A percentile compares a stretch with the other conserved stretches of the same genome.
Evolutionary conservation across 2,329 filamentous ascomycete species (phyloP).

Genomic region (Penicillium sp.): DNA sequence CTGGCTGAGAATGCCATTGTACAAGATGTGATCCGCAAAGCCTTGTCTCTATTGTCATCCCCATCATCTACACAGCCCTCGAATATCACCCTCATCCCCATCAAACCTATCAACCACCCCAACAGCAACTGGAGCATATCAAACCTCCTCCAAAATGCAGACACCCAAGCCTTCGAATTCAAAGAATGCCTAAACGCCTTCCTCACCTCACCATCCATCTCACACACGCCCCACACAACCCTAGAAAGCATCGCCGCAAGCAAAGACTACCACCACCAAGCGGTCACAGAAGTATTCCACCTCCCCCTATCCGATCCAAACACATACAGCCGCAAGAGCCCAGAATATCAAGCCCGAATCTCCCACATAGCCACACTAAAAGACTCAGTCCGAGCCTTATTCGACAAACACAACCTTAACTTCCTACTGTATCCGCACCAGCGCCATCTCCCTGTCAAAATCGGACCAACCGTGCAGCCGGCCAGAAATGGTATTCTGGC

Average conservation of each 20-base stretch:
- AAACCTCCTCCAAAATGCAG: slow-evolving; percentile 50
- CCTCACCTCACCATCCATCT: slow-evolving; percentile 45
- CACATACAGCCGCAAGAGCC: slow-evolving; percentile 56
- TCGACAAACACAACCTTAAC: slow-evolving; percentile 56
- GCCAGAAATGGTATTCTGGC: slow-evolving; percentile 64
- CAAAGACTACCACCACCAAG: slow-evolving; percentile 53
- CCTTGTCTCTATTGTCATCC: slow-evolving; percentile 36
- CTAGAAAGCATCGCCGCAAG: slow-evolving; percentile 56
- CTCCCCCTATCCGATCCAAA: slow-evolving; percentile 57
- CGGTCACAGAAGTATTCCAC: slow-evolving; percentile 63
- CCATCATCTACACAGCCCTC: neutral
- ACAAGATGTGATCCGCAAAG: slow-evolving; percentile 55
- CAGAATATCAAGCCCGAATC: slow-evolving; percentile 54
- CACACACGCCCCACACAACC: slow-evolving; percentile 33
- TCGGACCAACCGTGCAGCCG: slow-evolving; percentile 61
- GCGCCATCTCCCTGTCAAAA: slow-evolving; percentile 63
- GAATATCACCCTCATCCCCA: slow-evolving; percentile 47
- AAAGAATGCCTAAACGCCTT: slow-evolving; percentile 61
- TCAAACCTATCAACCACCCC: slow-evolving; percentile 43
- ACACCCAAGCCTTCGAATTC: slow-evolving; percentile 67
- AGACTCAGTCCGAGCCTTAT: slow-evolving; percentile 54
- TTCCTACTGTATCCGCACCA: slow-evolving; percentile 69
- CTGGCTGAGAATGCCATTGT: slow-evolving; percentile 60
- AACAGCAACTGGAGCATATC: slow-evolving; percentile 18
- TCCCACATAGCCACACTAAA: slow-evolving; percentile 59